These are phyloP conservation scores for Verticillium nubilum DNA, from an alignment of 2,329 filamentous ascomycete genomes.

Conservation along the genomic window DNA sequence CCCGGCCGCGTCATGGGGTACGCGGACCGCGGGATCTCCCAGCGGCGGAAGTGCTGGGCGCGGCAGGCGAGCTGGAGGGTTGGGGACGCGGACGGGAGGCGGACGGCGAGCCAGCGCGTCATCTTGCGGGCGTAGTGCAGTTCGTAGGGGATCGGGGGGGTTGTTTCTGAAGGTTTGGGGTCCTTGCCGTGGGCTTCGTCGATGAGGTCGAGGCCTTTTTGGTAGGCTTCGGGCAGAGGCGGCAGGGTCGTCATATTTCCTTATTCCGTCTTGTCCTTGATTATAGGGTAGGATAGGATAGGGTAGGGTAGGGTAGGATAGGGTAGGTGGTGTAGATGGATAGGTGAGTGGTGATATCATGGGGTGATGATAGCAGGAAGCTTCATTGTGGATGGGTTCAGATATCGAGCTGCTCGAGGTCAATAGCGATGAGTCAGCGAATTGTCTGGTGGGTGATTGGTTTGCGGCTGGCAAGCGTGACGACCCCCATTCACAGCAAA, in stretches of 20 bases:
- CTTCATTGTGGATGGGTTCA: too few relatives aligned
- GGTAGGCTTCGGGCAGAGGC: slow-evolving; percentile 33
- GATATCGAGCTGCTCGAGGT: too few relatives aligned
- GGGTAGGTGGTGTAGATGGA: too few relatives aligned
- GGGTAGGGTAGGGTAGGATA: too few relatives aligned
- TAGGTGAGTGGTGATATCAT: too few relatives aligned
- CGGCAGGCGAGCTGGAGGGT: slow-evolving; percentile 70
- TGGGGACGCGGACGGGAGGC: slow-evolving; percentile 57
- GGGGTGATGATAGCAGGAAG: too few relatives aligned
- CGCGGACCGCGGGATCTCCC: slow-evolving; percentile 70
- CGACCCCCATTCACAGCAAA: too few relatives aligned
- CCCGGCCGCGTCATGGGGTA: slow-evolving; percentile 72
- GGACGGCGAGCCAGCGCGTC: slow-evolving; percentile 64
- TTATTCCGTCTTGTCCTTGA: not conserved
- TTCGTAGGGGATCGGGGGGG: slow-evolving; percentile 60
- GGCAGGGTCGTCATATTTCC: slow-evolving; percentile 14
- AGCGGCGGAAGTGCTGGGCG: slow-evolving; percentile 77
- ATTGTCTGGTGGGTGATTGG: too few relatives aligned
- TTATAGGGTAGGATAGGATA: too few relatives aligned
- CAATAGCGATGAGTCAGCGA: too few relatives aligned
- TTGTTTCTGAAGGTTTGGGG: slow-evolving; percentile 31
- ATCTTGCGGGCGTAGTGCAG: slow-evolving; percentile 78
- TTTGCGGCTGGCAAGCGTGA: too few relatives aligned
- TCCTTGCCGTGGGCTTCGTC: slow-evolving; percentile 54
- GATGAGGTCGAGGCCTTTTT: slow-evolving; percentile 58